Base-by-base conservation (phyloP, 2,329 filamentous ascomycete species). In the Epichloe brachyelytri region DNA sequence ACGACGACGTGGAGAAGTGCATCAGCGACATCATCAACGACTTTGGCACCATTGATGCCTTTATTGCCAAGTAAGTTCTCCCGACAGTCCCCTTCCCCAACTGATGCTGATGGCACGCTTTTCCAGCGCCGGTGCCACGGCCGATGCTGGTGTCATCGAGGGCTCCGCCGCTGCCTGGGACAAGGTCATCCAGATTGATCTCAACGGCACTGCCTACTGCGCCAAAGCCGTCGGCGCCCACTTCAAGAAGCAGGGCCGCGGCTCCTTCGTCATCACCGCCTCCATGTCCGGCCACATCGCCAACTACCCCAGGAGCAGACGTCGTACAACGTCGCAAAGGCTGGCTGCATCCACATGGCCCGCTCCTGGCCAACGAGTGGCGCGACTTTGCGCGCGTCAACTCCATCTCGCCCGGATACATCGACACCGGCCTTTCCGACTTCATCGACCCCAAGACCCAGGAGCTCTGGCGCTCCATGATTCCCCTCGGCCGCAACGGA, bases 21-120 rank as follows among this genome's bases (percentile, higher is more conserved):
- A 70, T 82, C 51, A 69, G 71, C 51, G 79, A 88, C 36, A 81
- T 89, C 56, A 75, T 85, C 63, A 70, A 72, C 57, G 86, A 90
- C 62, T 90, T 89, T 63, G 82, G 82, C 60, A 79, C 80, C 46
- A 79, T 88, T 52, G 85, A 88, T 57, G 78, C 83, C 54, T 87
- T 89, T 59, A 77, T 89, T 50, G 85, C 85, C 60, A 88, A 89
- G 66, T 83, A 77, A 40, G 83, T 79, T 30, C 10, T 20, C 12
- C 37, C 76, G 80, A 48, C 76, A 77, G 1, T 78, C 6, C 26
- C 5, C 12, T 17, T 19, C n/a, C 12, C 12, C 20, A 26, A 14
- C 15, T 26, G 30, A 33, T 43, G 33, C 19, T 37, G 34, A 51
- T 46, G 3, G 11, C 8, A 19, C 43, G 8, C 26, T 37, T 33